Base-by-base conservation (phyloP, 768 basidiomycete genomes). In the Leccinum ochraceum region DNA sequence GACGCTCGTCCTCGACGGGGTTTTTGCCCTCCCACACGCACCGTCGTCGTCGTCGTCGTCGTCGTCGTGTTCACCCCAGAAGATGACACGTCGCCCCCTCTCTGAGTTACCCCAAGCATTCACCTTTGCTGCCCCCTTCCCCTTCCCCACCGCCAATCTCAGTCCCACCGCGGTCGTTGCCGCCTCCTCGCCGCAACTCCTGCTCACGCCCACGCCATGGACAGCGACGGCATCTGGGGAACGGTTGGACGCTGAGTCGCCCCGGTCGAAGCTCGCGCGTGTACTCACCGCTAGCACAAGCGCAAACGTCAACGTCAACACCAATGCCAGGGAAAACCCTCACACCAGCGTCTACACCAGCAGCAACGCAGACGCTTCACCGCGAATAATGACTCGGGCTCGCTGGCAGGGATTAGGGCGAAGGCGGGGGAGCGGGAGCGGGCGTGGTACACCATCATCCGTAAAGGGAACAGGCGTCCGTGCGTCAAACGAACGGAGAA, bases 221-320 rank as follows among this genome's bases (percentile, higher is more conserved):
- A 20, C 10, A 0, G 14, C 24, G 0, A 26, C 9, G 0, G 10
- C n/a, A 4, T 10, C 20, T 22, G n/a, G 7, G 3, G 32, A 10
- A 53, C 30, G 6, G 1, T 6, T 52, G 6, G 42, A 17, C 1
- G 13, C 46, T 3, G 62, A 67, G 8, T 69, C 66, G 1, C 69
- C 68, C 5, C 61, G 68, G 5, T 68, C 69, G 4, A 69, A 60
- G 53, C 68, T 69, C 14, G 68, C 68, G 4, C 58, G 32, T 11
- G 68, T 69, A 2, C 56, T 70, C n/a, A 57, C 52, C 4, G 22
- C 58, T 3, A 11, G 32, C 39, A 8, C 4, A 2, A 42, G 42
- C 8, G 4, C 42, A 10, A n/a, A 42, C 39, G 7, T 9, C 9
- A n/a, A 44, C 42, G 42, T 2, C 9, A 42, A 36, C 13, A 36